Evolutionary conservation across 2,329 filamentous ascomycete genomes (phyloP), one percentile per base, ranked within the genome.

Genomic region (Didymella sp.): DNA sequence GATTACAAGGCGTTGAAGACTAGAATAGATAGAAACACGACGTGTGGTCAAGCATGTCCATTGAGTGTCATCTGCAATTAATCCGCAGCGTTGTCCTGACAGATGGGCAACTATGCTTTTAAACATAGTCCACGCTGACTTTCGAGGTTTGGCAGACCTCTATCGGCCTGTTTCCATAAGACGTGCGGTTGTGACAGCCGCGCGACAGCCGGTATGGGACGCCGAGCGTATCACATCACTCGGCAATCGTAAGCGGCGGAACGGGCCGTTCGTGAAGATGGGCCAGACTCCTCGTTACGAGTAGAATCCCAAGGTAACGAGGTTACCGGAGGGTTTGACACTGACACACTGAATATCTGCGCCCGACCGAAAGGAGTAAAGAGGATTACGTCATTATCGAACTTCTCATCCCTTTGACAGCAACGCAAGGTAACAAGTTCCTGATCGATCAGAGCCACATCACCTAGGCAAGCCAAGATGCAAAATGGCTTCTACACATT

Each of bases 51-150:
- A 24, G 47, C 47, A n/a, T 49, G 35, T 28, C 21, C 35, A 3
- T 49, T 49, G 7, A 49, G 35, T 41, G 19, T 1, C 1, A 49
- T 49, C 35, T 49, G 46, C 25, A 22, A 30, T n/a, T 49, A 12
- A 49, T 22, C 17, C 17, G 19, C 13, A 22, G 17, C 35, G 11
- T 22, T 19, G 7, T n/a, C 3, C 11, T 22, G 19, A 4, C n/a
- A 21, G 6, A 21, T 4, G 17, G 35, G 6, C 4, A 9, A 11
- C 17, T 4, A 12, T 37, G n/a, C 35, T 4, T 37, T 17, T 21
- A 3, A 4, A 6, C 12, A n/a, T 2, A 15, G 19, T 22, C 3
- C 19, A 38, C 35, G 12, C 2, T 38, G 19, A 38, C 19, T 13
- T 13, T 12, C 12, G 35, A 21, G 19, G 9, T 13, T 13, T 22